Evolutionary conservation across 345 rosid genomes (phyloP).

Genomic region (Salix caprea): DNA sequence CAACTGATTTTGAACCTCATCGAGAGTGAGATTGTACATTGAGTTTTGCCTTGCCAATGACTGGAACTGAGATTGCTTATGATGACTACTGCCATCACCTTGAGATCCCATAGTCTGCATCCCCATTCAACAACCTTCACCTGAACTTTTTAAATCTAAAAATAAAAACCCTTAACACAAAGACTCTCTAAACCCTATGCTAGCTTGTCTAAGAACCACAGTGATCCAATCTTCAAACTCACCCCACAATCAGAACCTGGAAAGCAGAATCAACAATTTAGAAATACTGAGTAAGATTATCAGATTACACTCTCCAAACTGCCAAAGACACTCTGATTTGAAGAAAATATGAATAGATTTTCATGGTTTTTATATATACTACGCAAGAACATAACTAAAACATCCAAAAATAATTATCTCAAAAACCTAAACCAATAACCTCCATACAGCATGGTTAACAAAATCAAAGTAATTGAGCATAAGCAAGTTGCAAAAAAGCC

Average conservation of each 20-base stretch:
- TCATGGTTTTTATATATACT: not conserved
- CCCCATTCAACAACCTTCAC: constrained; percentile 35
- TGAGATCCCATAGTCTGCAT: constrained; percentile 57
- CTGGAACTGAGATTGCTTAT: constrained; percentile 59
- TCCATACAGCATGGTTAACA: not conserved
- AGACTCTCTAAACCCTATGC: not conserved
- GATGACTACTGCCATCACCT: constrained; percentile 50
- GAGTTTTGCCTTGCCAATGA: constrained; percentile 64
- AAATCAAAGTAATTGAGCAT: not conserved
- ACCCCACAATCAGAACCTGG: constrained; percentile 14
- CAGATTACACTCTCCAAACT: not conserved
- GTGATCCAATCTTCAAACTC: not conserved
- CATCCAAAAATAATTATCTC: not conserved
- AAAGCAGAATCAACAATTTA: not conserved
- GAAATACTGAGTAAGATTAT: not conserved
- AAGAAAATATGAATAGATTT: not conserved
- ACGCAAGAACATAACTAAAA: not conserved
- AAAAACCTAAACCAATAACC: not conserved
- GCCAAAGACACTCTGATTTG: not conserved
- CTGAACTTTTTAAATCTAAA: constrained; percentile 7
- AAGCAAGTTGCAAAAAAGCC: not conserved
- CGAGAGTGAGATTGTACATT: constrained; percentile 81
- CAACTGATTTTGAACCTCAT: constrained; percentile 88
- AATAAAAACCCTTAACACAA: not conserved
- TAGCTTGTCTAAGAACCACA: not conserved